phyloP scores from a whole-genome alignment of 352 stramenopile genomes.

The Phytopythium cucurbitacearum region DNA sequence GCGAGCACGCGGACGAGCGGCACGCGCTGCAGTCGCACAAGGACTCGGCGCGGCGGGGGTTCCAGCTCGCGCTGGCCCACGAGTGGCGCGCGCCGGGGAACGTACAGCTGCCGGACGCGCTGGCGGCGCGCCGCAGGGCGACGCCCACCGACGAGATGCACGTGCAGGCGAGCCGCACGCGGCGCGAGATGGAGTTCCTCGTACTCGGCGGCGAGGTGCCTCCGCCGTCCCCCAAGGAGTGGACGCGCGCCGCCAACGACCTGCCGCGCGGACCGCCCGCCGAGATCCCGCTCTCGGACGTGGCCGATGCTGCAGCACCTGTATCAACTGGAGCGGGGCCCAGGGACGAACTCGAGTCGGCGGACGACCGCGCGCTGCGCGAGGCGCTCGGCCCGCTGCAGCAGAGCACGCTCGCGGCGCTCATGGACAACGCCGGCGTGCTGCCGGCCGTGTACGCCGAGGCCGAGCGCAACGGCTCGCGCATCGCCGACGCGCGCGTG shows the following conservation, averaged over 20 bases:
- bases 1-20: slow-evolving; percentile 76
- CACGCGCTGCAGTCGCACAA: slow-evolving; percentile 65
- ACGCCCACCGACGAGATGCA: slow-evolving; percentile 58
- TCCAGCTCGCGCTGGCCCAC: slow-evolving; percentile 41
- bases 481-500: slow-evolving; percentile 69
- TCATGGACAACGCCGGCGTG: slow-evolving; percentile 72
- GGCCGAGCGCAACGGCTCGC: slow-evolving; percentile 71
- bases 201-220: slow-evolving; percentile 79
- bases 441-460: slow-evolving; percentile 78
- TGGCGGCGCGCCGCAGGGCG: slow-evolving; percentile 30
- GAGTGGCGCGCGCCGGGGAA: slow-evolving; percentile 68
- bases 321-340: background rate
- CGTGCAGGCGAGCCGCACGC: slow-evolving; percentile 58
- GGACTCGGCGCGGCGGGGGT: slow-evolving; percentile 32
- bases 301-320: slow-evolving; percentile 18
- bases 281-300: slow-evolving; percentile 67
- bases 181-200: slow-evolving; percentile 80
- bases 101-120: slow-evolving; percentile 51
- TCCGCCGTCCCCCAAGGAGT: slow-evolving; percentile 74
- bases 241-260: slow-evolving; percentile 55
- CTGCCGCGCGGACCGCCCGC: slow-evolving; percentile 47
- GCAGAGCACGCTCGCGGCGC: slow-evolving; percentile 61
- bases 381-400: slow-evolving; percentile 67
- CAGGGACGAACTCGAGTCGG: slow-evolving; percentile 27
- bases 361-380: slow-evolving; percentile 55